Evolutionary conservation across 1,139 yeast species (phyloP), one percentile per base, ranked within the genome.

Genomic region (Keqinozyma sinolaborantium): DNA sequence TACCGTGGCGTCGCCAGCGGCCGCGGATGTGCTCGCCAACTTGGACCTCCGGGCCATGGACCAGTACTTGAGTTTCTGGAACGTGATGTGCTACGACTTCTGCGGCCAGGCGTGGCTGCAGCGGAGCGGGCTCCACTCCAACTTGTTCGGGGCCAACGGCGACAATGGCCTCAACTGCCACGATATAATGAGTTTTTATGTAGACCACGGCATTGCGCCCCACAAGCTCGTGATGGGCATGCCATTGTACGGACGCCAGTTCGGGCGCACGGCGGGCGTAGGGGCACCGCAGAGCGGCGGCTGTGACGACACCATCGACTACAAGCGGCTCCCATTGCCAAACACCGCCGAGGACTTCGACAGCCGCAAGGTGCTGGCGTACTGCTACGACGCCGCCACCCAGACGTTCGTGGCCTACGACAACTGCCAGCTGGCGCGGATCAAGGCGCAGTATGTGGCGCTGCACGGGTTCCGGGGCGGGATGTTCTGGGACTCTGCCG

Each of bases 401-500:
- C 51, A 57, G 15, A 58, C 65, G 0, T 62, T 86, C 29, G 68
- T 83, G 3, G 68, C 74, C 1, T 90, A 83, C 53, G 98, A 92
- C 51, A 82, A 76, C 41, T 62, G 61, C 0, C 63, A 66, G 8
- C 70, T 83, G 1, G 74, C 74, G 1, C 48, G 56, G 7, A 49
- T 52, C 16, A 92, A 92, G 51, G 90, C 88, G 0, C 49, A 60
- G 19, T 88, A 76, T 45, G 76, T 81, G 6, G 45, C 42, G 16
- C 48, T 57, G 28, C 59, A 64, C 5, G 48, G 60, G 0, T 60
- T 87, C 7, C 95, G 82, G 0, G 97, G 97, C 1, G 95, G 86
- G 0, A 80, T 92, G 79, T 88, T 87, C 82, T 92, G 97, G 97
- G 96, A 88, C 48, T 82, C 95, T 0, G 70, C 81, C 33, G 95